Percentiles rank a stretch among this genome's conserved stretches.
Evolutionary conservation across 257 asterid species (phyloP).

Genomic region (Solanum virginianum): DNA sequence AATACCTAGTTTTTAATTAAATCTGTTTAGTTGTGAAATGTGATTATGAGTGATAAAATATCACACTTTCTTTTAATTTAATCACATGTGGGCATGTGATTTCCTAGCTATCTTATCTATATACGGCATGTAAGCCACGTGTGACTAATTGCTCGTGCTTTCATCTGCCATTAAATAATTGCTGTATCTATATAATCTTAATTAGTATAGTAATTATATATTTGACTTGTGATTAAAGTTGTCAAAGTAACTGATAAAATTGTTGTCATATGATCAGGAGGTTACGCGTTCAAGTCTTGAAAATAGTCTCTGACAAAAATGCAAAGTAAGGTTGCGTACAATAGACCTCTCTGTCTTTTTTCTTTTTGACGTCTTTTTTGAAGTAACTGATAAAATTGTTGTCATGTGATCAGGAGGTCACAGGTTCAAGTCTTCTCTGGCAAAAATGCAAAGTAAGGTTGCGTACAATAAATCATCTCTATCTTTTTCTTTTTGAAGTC

Average conservation of each 20-base stretch:
- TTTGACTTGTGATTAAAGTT: neutral
- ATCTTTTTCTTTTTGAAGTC: no score
- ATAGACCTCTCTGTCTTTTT: no score
- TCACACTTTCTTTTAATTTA: neutral
- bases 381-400: no score
- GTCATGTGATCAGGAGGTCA: no score
- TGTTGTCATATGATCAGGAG: no score
- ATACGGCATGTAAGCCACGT: slow-evolving; percentile 48
- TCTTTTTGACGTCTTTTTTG: neutral
- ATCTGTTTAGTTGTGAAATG: neutral
- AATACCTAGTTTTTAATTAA: neutral
- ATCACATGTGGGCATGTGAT: slow-evolving; percentile 50
- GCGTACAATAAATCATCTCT: no score
- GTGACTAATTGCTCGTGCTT: slow-evolving; percentile 23
- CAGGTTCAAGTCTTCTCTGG: no score
- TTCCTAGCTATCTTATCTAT: neutral
- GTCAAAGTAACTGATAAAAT: neutral
- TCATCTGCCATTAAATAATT: slow-evolving; percentile 9
- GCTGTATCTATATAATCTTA: neutral
- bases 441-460: no score
- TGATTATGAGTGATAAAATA: neutral
- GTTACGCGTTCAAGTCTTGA: no score
- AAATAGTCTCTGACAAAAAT: no score
- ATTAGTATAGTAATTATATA: neutral
- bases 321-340: no score